A percentile compares a stretch with the other conserved stretches of the same genome.
Conservation (phyloP, 192 early-diverging fungal species). For the Anaeromyces robustus region DNA sequence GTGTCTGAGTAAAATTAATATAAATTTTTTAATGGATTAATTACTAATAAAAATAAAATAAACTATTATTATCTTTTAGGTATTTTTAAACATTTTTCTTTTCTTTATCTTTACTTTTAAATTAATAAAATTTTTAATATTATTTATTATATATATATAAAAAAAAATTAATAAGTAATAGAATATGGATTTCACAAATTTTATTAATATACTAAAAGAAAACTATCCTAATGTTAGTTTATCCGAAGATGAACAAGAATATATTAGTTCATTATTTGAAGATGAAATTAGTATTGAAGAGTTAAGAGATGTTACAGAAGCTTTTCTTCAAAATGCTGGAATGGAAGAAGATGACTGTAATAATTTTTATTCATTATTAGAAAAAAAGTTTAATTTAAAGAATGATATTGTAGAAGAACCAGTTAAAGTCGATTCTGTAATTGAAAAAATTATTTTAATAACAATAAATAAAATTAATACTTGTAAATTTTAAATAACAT, state of each 20-base stretch:
- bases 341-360: slow-evolving; percentile 28
- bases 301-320: slow-evolving; percentile 42
- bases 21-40: no score
- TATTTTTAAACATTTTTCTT: no score
- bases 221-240: background rate
- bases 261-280: slow-evolving; percentile 1
- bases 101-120: no score
- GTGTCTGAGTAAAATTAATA: no score
- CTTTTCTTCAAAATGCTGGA: slow-evolving; percentile 46
- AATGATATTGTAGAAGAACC: slow-evolving; percentile 5
- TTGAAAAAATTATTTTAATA: no score
- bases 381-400: background rate
- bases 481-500: no score
- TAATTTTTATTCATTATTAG: slow-evolving; percentile 15
- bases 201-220: background rate
- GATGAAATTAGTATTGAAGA: slow-evolving; percentile 15
- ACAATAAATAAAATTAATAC: no score
- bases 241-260: background rate
- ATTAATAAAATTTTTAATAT: no score
- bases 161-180: no score
- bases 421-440: background rate
- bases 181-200: background rate
- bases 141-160: no score
- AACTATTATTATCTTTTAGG: no score
- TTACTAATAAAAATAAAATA: no score